Evolutionary conservation across 2,329 filamentous ascomycete species (phyloP).

Genomic region (Alternaria arborescens): DNA sequence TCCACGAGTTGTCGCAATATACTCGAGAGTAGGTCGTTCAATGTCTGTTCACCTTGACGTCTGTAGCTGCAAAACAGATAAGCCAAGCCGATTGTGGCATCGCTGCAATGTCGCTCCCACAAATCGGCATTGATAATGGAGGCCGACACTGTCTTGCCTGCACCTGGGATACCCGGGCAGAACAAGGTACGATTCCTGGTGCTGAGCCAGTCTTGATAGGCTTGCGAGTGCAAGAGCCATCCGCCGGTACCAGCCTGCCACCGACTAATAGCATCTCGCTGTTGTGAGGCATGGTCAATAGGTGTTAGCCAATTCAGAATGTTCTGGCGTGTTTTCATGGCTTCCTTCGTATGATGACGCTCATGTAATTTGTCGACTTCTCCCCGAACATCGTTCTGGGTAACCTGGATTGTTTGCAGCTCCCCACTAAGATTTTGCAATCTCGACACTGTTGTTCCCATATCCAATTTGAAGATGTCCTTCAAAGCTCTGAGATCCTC

Average conservation of each 20-base stretch:
- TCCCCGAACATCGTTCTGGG: neutral
- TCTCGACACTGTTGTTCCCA: neutral
- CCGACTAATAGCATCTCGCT: neutral
- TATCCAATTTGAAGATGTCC: neutral
- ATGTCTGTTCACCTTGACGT: neutral
- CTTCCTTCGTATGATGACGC: neutral
- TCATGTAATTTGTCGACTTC: neutral
- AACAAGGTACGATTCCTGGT: neutral
- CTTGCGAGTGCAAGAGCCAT: neutral
- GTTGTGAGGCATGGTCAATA: neutral
- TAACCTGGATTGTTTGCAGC: no score
- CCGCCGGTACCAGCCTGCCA: neutral
- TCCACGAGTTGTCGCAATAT: neutral
- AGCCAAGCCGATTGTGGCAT: neutral
- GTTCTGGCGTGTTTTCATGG: accelerated
- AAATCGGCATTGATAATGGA: neutral
- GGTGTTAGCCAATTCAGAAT: no score
- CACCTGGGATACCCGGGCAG: neutral
- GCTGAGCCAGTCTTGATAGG: neutral
- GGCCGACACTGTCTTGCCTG: neutral
- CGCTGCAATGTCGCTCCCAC: neutral
- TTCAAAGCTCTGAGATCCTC: neutral
- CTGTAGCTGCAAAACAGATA: neutral
- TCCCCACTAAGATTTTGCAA: neutral
- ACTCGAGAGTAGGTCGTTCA: neutral